Conservation (phyloP, 1,139 yeast genomes). For the Yamadazyma diospyri region DNA sequence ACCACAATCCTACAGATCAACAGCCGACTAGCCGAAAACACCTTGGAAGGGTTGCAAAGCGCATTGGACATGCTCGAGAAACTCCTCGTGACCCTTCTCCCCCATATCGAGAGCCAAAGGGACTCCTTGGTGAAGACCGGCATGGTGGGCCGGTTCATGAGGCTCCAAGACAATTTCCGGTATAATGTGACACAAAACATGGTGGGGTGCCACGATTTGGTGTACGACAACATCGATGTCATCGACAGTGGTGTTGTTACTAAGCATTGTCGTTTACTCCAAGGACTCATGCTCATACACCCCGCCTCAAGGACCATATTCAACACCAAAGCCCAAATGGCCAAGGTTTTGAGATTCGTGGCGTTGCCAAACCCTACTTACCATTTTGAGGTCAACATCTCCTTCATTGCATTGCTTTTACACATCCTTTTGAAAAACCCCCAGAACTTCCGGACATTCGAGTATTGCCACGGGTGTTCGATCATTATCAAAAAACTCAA, state of each 20-base stretch:
- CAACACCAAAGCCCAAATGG: slow-evolving; percentile 29
- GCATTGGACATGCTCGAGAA: slow-evolving; percentile 9
- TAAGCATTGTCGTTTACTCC: slow-evolving; percentile 44
- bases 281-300: slow-evolving; percentile 63
- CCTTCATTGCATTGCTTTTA: slow-evolving; percentile 55
- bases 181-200: slow-evolving; percentile 45
- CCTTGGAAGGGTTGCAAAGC: slow-evolving; percentile 45
- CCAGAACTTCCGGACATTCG: slow-evolving; percentile 57
- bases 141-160: slow-evolving; percentile 34
- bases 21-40: slow-evolving; percentile 76
- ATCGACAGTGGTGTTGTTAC: slow-evolving; percentile 15
- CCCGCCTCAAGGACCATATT: slow-evolving; percentile 52
- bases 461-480: slow-evolving; percentile 55
- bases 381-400: slow-evolving; percentile 25
- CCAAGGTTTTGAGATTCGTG: slow-evolving; percentile 24
- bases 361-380: slow-evolving; percentile 13
- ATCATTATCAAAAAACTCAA: slow-evolving; percentile 43
- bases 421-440: slow-evolving; percentile 59
- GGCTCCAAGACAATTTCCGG: slow-evolving; percentile 50
- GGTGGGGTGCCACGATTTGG: slow-evolving; percentile 22
- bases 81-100: slow-evolving; percentile 17
- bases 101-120: slow-evolving; percentile 21
- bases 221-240: slow-evolving; percentile 10
- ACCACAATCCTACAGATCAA: slow-evolving; percentile 4
- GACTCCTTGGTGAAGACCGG: slow-evolving; percentile 12